Evolutionary conservation across 1,284 basidiomycete genomes (phyloP).

Genomic region (Irpex rosettiformis): DNA sequence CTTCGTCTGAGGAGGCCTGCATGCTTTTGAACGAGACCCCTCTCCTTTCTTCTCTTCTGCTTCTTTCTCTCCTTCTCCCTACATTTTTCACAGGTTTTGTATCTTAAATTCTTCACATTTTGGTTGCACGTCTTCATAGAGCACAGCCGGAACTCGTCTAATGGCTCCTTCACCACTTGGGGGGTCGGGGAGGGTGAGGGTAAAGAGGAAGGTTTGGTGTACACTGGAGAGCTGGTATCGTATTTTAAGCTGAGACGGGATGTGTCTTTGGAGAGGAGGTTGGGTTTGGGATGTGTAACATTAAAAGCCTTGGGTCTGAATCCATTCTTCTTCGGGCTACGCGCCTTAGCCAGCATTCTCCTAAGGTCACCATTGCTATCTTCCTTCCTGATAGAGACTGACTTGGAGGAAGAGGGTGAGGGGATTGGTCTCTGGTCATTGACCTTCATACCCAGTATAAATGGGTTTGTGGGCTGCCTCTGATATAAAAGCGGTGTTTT

Average conservation of each 20-base stretch:
- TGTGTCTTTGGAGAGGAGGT: not conserved
- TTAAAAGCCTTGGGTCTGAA: not conserved
- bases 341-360: not conserved
- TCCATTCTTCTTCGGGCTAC: conserved; percentile 1
- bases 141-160: not conserved
- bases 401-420: not conserved
- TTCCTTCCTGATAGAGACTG: not conserved
- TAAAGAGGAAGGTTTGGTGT: not conserved
- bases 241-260: not conserved
- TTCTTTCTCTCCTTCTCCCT: not conserved
- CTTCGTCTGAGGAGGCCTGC: not conserved
- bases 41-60: not conserved
- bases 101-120: not conserved
- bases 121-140: not conserved
- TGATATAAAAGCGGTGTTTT: too few species aligned
- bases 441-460: not conserved
- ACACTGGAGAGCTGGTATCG: not conserved
- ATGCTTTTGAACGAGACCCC: not conserved
- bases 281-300: not conserved
- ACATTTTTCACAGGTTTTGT: not conserved
- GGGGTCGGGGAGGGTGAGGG: too few species aligned
- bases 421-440: not conserved
- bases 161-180: not conserved
- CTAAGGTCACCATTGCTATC: not conserved
- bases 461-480: not conserved